Conservation (phyloP, 1,139 yeast genomes). For the Candida albicans region DNA sequence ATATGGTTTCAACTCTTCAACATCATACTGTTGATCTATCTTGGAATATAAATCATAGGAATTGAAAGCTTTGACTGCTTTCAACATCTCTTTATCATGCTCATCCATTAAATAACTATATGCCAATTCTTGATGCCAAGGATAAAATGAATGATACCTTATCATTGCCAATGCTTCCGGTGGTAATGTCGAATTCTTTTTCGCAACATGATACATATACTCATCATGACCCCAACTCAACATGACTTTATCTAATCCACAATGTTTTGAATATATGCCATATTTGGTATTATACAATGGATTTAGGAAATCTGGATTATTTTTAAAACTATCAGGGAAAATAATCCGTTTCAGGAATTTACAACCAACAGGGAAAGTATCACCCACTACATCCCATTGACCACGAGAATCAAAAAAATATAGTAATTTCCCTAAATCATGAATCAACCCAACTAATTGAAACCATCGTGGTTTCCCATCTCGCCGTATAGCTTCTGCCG, state of each 20-base stretch:
- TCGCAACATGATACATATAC: constrained; percentile 73
- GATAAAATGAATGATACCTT: constrained; percentile 72
- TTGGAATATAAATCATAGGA: constrained; percentile 70
- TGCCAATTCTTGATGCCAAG: constrained; percentile 75
- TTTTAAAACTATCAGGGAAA: constrained; percentile 57
- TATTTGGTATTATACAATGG: constrained; percentile 67
- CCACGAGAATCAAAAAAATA: constrained; percentile 72
- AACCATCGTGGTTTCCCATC: constrained; percentile 76
- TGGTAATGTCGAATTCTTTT: constrained; percentile 61
- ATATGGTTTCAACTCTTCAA: constrained; percentile 53
- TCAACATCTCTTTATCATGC: constrained; percentile 60
- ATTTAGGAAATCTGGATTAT: constrained; percentile 61
- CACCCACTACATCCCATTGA: constrained; percentile 85
- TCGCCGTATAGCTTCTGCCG: constrained; percentile 70
- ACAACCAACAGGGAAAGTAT: constrained; percentile 76
- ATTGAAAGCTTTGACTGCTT: constrained; percentile 66
- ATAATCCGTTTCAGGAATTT: constrained; percentile 60
- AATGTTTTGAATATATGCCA: constrained; percentile 63
- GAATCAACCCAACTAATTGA: constrained; percentile 70
- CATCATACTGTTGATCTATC: constrained; percentile 48
- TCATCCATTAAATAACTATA: constrained; percentile 66
- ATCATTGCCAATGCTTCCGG: constrained; percentile 73
- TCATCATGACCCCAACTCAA: constrained; percentile 81
- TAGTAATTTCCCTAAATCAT: constrained; percentile 67
- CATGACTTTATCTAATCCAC: constrained; percentile 73